Conservation (phyloP, 2,329 filamentous ascomycete species). For the Helicocarpus griseus region DNA sequence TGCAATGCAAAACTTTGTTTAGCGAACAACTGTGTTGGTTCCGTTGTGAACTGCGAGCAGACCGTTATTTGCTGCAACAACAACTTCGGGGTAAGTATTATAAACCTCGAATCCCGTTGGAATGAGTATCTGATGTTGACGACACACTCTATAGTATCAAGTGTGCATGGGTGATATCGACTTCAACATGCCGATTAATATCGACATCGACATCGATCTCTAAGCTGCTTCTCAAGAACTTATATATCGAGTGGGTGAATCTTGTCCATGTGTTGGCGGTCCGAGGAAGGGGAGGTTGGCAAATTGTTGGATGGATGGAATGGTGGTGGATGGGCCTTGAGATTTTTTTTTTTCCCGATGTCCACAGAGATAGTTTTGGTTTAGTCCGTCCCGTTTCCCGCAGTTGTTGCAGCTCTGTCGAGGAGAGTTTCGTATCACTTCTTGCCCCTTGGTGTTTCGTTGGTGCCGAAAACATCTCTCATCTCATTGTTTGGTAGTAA, state of each 20-base stretch:
- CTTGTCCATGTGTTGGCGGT: neutral
- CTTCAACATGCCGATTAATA: constrained; percentile 13
- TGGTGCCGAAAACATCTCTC: neutral
- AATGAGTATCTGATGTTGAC: neutral
- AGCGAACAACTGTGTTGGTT: constrained; percentile 9
- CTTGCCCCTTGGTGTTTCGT: neutral
- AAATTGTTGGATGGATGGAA: neutral
- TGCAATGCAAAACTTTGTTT: neutral
- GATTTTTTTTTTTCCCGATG: no score
- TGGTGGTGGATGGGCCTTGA: no score
- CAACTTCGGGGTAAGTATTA: constrained; percentile 10
- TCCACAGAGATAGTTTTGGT: neutral
- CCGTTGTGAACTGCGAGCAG: constrained; percentile 8
- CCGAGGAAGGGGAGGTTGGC: neutral
- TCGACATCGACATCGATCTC: constrained; percentile 10
- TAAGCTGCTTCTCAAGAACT: neutral
- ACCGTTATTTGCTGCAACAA: constrained; percentile 12
- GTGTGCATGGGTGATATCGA: constrained; percentile 13
- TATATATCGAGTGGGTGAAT: no score
- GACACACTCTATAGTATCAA: constrained; percentile 7
- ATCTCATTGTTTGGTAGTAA: neutral
- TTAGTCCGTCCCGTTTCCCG: neutral
- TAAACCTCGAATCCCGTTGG: neutral
- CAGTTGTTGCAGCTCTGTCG: neutral
- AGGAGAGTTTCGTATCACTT: neutral